A percentile compares a stretch with the other conserved stretches of the same genome.
Evolutionary conservation across 2,329 filamentous ascomycete species (phyloP).

Genomic region (Epichloe uncinata): DNA sequence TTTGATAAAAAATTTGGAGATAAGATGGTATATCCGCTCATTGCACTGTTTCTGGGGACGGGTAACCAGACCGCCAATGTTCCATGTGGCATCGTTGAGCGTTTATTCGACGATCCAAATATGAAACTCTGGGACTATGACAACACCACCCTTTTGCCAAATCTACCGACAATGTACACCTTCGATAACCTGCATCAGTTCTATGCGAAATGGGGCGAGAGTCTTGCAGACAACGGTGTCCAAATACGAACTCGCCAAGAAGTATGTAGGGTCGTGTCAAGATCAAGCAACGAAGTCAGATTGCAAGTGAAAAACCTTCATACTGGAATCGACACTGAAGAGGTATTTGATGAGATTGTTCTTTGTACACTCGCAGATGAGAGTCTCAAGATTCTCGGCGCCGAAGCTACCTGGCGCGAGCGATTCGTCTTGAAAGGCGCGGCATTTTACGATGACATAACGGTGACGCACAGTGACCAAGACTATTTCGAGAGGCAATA

Average conservation of each 20-base stretch:
- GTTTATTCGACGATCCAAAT: conserved; percentile 43
- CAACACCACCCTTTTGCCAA: conserved; percentile 38
- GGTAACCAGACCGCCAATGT: conserved; percentile 64
- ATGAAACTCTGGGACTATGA: conserved; percentile 50
- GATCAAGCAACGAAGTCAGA: conserved; percentile 36
- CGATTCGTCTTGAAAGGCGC: conserved; percentile 56
- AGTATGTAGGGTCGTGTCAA: conserved; percentile 35
- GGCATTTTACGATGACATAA: conserved; percentile 57
- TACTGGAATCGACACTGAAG: conserved; percentile 36
- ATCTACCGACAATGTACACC: conserved; percentile 51
- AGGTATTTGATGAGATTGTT: conserved; percentile 53
- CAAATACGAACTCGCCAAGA: conserved; percentile 42
- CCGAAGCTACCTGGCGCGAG: conserved; percentile 46
- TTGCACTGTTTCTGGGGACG: conserved; percentile 61
- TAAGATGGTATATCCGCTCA: conserved; percentile 56
- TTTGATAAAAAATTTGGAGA: conserved; percentile 60
- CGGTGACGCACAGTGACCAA: conserved; percentile 52
- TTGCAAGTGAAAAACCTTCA: conserved; percentile 36
- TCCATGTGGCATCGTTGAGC: conserved; percentile 51
- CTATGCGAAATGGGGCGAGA: conserved; percentile 44
- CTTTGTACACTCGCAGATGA: conserved; percentile 53
- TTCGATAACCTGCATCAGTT: conserved; percentile 50
- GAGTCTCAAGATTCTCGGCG: conserved; percentile 45
- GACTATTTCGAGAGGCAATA: conserved; percentile 56
- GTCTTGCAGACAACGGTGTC: conserved; percentile 40